Evolutionary conservation across 139 green algal species (phyloP).

Genomic region (Chlorella sorokiniana): DNA sequence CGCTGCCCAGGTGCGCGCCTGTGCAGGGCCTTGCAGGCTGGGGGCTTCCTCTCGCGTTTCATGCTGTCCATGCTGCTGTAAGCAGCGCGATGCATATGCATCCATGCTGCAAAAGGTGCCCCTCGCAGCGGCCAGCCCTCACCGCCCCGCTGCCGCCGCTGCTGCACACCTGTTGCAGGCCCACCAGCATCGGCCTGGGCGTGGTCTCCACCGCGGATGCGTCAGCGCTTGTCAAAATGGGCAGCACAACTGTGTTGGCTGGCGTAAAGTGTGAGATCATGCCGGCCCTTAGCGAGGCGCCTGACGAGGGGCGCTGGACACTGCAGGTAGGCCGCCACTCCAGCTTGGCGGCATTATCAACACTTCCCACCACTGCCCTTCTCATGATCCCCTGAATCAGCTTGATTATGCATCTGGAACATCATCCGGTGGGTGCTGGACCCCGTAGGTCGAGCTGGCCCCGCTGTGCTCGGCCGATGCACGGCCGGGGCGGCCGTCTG

Average conservation of each 20-base stretch:
- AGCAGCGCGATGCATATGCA: no score
- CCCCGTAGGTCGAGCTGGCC: slow-evolving; percentile 63
- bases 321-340: not conserved
- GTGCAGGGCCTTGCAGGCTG: no score
- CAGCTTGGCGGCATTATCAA: no score
- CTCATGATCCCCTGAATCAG: not conserved
- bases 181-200: slow-evolving; percentile 59
- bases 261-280: slow-evolving; percentile 68
- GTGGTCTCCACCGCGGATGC: slow-evolving; percentile 67
- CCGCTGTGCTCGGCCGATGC: slow-evolving; percentile 59
- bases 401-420: not conserved
- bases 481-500: slow-evolving; percentile 35
- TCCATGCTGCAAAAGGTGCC: no score
- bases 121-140: not conserved
- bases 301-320: slow-evolving; percentile 51
- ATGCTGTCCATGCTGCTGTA: no score
- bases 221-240: slow-evolving; percentile 71
- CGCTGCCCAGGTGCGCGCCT: slow-evolving; percentile 18
- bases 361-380: not conserved
- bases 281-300: slow-evolving; percentile 45
- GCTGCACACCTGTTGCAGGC: slow-evolving; percentile 16
- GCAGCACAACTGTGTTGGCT: slow-evolving; percentile 70
- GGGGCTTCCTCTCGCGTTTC: no score
- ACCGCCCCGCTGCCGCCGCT: not conserved
- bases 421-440: not conserved